These are phyloP conservation scores for Acanthamoeba castellanii DNA, from an alignment of 208 protist species.

Conservation along the genomic window DNA sequence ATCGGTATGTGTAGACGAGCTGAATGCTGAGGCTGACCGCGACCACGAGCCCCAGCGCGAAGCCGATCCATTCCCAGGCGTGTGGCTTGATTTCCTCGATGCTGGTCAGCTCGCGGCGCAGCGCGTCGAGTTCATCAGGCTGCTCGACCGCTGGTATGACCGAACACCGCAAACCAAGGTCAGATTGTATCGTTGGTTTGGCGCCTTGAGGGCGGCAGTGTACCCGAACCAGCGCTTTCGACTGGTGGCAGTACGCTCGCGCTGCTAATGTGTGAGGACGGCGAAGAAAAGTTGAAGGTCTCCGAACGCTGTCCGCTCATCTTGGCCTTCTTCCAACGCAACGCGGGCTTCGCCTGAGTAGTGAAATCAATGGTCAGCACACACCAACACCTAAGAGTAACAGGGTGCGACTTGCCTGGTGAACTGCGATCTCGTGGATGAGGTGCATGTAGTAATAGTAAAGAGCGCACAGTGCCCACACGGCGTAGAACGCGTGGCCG, in stretches of 20 bases:
- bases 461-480: slow-evolving; percentile 41
- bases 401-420: not conserved
- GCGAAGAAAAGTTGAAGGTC: not conserved
- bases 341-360: not conserved
- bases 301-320: too few relatives aligned
- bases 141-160: not conserved
- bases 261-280: not conserved
- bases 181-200: not conserved
- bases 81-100: not conserved
- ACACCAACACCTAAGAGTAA: not conserved
- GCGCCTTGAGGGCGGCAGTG: too few relatives aligned
- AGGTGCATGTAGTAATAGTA: slow-evolving; percentile 18
- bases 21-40: slow-evolving; percentile 5
- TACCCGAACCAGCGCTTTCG: not conserved
- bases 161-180: too few relatives aligned
- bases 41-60: not conserved
- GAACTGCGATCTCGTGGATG: not conserved
- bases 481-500: slow-evolving; percentile 12
- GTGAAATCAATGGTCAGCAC: not conserved
- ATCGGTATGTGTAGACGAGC: slow-evolving; percentile 71
- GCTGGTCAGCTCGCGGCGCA: not conserved
- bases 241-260: not conserved
- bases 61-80: not conserved
- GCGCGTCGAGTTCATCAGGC: not conserved
- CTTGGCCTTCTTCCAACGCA: not conserved